Evolutionary conservation across 352 stramenopile species (phyloP).

Genomic region (Phytophthora niederhauseri): DNA sequence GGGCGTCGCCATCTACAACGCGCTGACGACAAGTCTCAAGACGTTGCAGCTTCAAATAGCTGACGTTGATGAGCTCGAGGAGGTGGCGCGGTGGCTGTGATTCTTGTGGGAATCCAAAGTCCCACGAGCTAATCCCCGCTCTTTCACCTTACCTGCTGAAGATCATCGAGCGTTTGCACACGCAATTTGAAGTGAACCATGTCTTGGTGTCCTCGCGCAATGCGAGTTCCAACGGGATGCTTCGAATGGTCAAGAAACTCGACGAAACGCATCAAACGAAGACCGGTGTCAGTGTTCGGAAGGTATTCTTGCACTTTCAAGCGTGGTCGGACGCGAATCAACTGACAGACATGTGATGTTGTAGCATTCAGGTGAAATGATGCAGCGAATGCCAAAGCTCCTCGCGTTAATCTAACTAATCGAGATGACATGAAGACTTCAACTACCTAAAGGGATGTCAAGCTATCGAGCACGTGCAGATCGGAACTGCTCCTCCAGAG

Average conservation of each 20-base stretch:
- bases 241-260: slow-evolving; percentile 70
- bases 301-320: slow-evolving; percentile 40
- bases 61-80: slow-evolving; percentile 46
- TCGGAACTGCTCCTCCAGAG: slow-evolving; percentile 48
- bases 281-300: slow-evolving; percentile 65
- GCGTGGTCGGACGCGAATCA: not conserved
- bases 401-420: not conserved
- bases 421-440: slow-evolving; percentile 58
- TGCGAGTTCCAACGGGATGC: slow-evolving; percentile 59
- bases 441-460: slow-evolving; percentile 74
- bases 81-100: slow-evolving; percentile 37
- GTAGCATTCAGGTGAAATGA: not conserved
- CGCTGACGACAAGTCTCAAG: slow-evolving; percentile 63
- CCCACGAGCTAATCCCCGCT: not conserved
- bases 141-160: slow-evolving; percentile 16
- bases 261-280: slow-evolving; percentile 53
- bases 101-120: not conserved
- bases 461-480: slow-evolving; percentile 68
- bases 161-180: slow-evolving; percentile 67
- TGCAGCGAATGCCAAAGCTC: not conserved
- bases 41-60: slow-evolving; percentile 58
- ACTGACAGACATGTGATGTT: slow-evolving; percentile 6
- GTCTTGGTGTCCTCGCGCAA: slow-evolving; percentile 75
- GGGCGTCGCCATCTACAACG: slow-evolving; percentile 81
- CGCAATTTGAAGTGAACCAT: slow-evolving; percentile 74